Evolutionary conservation across 1,284 basidiomycete genomes (phyloP).

Genomic region (Microbotryum saponariae): DNA sequence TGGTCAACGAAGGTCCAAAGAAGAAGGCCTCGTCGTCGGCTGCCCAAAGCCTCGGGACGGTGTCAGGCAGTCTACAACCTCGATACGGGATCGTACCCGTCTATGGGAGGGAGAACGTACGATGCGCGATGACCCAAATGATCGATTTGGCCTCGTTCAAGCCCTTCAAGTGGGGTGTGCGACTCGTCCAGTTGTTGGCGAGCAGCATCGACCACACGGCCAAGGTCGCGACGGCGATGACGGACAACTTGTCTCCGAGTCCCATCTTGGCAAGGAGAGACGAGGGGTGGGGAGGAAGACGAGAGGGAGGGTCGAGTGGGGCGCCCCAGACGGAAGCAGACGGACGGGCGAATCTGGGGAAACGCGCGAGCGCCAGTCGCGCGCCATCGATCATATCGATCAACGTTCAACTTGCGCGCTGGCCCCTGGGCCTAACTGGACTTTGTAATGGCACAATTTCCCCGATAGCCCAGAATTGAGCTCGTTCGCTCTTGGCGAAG

Average conservation of each 20-base stretch:
- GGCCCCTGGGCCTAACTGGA: too few species aligned
- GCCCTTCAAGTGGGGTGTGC: neutral
- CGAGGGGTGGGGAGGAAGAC: neutral
- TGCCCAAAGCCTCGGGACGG: conserved; percentile 4
- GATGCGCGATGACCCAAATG: conserved; percentile 36
- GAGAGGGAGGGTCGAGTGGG: neutral
- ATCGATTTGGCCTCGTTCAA: conserved; percentile 1
- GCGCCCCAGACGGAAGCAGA: too few species aligned
- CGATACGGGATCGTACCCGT: too few species aligned
- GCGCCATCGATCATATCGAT: too few species aligned
- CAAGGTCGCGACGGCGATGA: neutral
- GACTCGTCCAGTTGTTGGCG: too few species aligned
- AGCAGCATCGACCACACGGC: too few species aligned
- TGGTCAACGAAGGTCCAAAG: conserved; percentile 67
- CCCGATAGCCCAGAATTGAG: too few species aligned
- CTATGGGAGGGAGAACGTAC: conserved; percentile 8
- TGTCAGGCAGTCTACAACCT: neutral
- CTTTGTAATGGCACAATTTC: too few species aligned
- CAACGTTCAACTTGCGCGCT: too few species aligned
- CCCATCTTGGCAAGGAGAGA: conserved; percentile 1
- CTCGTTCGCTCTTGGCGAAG: too few species aligned
- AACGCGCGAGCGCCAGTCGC: too few species aligned
- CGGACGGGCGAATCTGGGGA: too few species aligned
- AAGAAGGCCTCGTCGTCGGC: conserved; percentile 84
- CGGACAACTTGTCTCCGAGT: neutral